Base-by-base conservation (phyloP, 176 grass and related monocot genomes). In the Avena eriantha region DNA sequence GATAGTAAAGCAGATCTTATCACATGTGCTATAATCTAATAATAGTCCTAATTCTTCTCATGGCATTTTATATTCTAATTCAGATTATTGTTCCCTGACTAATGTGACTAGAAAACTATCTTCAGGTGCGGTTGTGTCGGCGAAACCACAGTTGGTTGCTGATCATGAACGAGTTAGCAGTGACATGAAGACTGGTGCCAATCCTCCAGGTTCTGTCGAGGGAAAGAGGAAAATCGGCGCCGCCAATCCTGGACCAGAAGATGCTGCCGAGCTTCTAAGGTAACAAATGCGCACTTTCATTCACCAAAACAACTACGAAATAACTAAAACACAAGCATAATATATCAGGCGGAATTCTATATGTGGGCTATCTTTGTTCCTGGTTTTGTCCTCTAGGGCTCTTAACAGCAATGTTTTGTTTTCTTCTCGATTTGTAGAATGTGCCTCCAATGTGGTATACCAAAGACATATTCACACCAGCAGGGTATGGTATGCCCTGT, bases 231-330 rank as follows among this genome's bases (percentile, higher is more conserved):
- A 88, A 64, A 90, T 99, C 45, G 88, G 92, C 49, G 94, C 94
- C 23, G 80, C 97, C 53, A 98, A 96, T 90, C 97, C 92, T 54
- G 92, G 94, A 13, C 90, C 90, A 36, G 90, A 96, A 87, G 97
- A 99, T 83, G 97, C 94, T 84, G 88, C 92, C 8, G 92, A 96
- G 56, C 92, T 99, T 84, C 83, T 99, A 41, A 99, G 97, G 97
- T 99, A 93, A 66, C 56, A 24, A 2, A 81, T 84, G 1, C 0
- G 65, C 9, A 34, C 16, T 6, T 77, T 55, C 19, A 36, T 66
- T 80, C 14, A 16, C 10, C 2, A 53, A 31, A 9, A 7, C 21
- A 5, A 21, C 19, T 54, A 57, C 2, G 7, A 29, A 47, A 22
- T 50, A 3, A 81, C 3, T 22, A 19, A 19, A 10, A 50, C 43